phyloP scores from a whole-genome alignment of 2,329 filamentous ascomycete genomes.

The Harringtonia aguacate region DNA sequence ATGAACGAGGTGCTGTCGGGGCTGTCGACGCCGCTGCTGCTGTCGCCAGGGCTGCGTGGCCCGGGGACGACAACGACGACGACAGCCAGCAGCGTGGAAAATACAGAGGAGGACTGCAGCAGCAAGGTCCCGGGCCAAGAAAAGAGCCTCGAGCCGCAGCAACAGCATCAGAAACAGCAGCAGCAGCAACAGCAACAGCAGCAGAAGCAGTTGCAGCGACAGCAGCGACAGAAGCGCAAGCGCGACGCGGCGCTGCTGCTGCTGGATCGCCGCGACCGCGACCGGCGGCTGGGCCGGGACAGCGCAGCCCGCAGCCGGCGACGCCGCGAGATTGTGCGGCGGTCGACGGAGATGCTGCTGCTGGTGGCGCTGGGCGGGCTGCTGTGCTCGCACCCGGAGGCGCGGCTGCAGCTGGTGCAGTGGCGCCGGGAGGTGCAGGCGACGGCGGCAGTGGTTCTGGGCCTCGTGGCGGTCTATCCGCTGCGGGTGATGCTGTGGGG shows the following conservation, averaged over 20 bases:
- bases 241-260: not conserved
- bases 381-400: slow-evolving; percentile 34
- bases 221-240: not conserved
- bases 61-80: not conserved
- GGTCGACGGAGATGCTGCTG: slow-evolving; percentile 40
- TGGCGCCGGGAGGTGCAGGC: slow-evolving; percentile 37
- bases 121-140: no score
- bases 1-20: slow-evolving; percentile 41
- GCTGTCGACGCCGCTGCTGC: slow-evolving; percentile 42
- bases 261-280: slow-evolving; percentile 7
- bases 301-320: slow-evolving; percentile 27
- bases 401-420: slow-evolving; percentile 30
- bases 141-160: no score
- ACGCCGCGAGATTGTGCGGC: slow-evolving; percentile 39
- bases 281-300: slow-evolving; percentile 16
- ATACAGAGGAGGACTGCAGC: not conserved
- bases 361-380: slow-evolving; percentile 37
- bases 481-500: slow-evolving; percentile 42
- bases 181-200: not conserved
- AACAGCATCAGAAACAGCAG: not conserved
- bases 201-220: not conserved
- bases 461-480: slow-evolving; percentile 45
- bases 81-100: not conserved
- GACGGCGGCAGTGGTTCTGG: slow-evolving; percentile 23
- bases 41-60: slow-evolving; percentile 27